These are phyloP conservation scores for Gynostemma pentaphyllum DNA, from an alignment of 306 rosid genomes.

Conservation along the genomic window DNA sequence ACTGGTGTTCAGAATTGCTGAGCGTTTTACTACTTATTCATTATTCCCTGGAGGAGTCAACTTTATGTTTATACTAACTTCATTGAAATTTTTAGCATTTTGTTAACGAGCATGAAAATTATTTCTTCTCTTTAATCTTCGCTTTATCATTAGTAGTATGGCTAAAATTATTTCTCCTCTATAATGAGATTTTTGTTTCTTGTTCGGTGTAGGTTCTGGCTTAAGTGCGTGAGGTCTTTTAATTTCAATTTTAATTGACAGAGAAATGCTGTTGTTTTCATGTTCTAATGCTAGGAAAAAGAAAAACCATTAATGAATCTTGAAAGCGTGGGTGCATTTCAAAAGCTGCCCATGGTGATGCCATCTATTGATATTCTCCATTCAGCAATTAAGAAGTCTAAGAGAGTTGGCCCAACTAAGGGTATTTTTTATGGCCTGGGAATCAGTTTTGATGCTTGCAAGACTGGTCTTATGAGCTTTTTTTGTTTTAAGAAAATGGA, in stretches of 20 bases:
- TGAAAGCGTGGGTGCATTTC: constrained; percentile 82
- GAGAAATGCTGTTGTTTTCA: constrained; percentile 1
- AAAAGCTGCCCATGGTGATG: constrained; percentile 91
- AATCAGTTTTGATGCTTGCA: neutral
- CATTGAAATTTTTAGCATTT: too few species aligned
- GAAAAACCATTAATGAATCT: constrained; percentile 30
- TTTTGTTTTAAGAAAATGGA: neutral
- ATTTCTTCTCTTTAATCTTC: too few species aligned
- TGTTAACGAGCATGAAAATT: too few species aligned
- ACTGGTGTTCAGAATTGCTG: neutral
- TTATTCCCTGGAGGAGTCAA: neutral
- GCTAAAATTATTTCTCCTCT: too few species aligned
- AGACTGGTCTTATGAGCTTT: neutral
- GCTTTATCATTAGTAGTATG: too few species aligned
- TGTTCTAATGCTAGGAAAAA: constrained; percentile 22
- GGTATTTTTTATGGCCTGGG: constrained; percentile 30
- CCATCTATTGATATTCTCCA: constrained; percentile 71
- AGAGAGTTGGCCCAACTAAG: constrained; percentile 62
- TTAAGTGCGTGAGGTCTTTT: neutral
- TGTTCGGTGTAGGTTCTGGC: too few species aligned
- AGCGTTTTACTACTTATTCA: neutral
- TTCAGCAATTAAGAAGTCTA: constrained; percentile 74
- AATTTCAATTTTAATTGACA: neutral
- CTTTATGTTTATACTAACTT: neutral
- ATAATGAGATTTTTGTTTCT: too few species aligned